Evolutionary conservation across 1,139 yeast genomes (phyloP).

Genomic region (Magnusiomyces fungicola): DNA sequence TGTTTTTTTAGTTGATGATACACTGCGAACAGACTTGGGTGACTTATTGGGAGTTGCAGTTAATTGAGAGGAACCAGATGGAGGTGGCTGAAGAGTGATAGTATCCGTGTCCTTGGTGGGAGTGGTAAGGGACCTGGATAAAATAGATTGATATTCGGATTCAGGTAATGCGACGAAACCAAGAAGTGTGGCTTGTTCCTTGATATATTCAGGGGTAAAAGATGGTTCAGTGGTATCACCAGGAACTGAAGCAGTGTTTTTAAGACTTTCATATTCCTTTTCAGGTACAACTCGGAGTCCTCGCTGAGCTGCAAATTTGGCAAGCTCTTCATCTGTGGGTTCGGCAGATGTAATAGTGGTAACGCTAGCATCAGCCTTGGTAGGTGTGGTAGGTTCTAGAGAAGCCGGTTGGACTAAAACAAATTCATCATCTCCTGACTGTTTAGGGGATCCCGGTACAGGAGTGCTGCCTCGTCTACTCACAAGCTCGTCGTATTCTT

Average conservation of each 20-base stretch:
- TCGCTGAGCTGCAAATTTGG: constrained; percentile 24
- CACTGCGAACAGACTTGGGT: not conserved
- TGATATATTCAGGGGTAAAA: too few relatives aligned
- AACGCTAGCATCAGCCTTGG: too few relatives aligned
- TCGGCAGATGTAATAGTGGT: too few relatives aligned
- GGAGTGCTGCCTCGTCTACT: too few relatives aligned
- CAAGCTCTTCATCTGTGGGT: constrained; percentile 29
- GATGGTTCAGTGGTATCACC: too few relatives aligned
- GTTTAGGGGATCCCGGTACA: too few relatives aligned
- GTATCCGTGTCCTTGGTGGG: too few relatives aligned
- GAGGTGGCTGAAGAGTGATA: constrained; percentile 10
- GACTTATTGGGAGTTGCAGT: not conserved
- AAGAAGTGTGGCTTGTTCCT: constrained; percentile 7
- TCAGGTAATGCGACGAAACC: constrained; percentile 7
- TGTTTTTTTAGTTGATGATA: not conserved
- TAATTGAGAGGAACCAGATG: not conserved
- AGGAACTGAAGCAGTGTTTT: too few relatives aligned
- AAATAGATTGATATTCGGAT: constrained; percentile 18
- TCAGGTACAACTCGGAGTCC: constrained; percentile 28
- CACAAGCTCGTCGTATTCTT: constrained; percentile 35
- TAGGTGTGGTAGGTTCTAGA: too few relatives aligned
- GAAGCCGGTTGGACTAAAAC: too few relatives aligned
- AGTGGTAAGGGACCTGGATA: too few relatives aligned
- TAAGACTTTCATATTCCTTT: constrained; percentile 26
- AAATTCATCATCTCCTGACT: too few relatives aligned